These are phyloP conservation scores for Trichoderma afroharzianum DNA, from an alignment of 2,329 filamentous ascomycete genomes.

Conservation along the genomic window DNA sequence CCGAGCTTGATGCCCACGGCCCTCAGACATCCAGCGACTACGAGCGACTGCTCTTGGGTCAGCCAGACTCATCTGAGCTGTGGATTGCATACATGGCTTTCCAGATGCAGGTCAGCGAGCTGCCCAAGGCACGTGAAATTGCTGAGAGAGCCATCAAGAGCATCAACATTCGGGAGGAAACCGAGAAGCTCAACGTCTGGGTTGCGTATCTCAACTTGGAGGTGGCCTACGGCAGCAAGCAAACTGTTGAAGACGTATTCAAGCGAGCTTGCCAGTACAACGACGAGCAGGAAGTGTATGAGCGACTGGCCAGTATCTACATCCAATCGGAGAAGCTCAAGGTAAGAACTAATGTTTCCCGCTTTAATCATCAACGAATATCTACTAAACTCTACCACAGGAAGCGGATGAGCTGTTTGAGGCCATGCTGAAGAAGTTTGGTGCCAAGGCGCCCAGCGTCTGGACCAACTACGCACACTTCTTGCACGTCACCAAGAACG, in stretches of 20 bases:
- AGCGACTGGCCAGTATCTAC: conserved; percentile 88
- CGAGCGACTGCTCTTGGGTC: conserved; percentile 85
- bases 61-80: conserved; percentile 86
- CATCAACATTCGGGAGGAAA: conserved; percentile 86
- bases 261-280: conserved; percentile 92
- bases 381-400: conserved; percentile 39
- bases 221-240: conserved; percentile 81
- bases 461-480: conserved; percentile 97
- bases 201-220: conserved; percentile 92
- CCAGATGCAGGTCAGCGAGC: conserved; percentile 87
- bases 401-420: conserved; percentile 89
- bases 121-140: conserved; percentile 81
- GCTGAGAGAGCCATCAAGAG: conserved; percentile 86
- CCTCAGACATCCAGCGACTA: conserved; percentile 90
- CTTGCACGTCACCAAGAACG: conserved; percentile 69
- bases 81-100: conserved; percentile 99
- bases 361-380: not conserved
- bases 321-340: conserved; percentile 84
- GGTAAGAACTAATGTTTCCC: conserved; percentile 49
- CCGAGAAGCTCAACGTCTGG: conserved; percentile 94
- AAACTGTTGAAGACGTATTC: conserved; percentile 80
- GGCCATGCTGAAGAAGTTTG: conserved; percentile 81
- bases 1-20: conserved; percentile 83
- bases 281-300: conserved; percentile 83
- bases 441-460: conserved; percentile 71